phyloP scores from a whole-genome alignment of 2,329 filamentous ascomycete species.

The Phoma sp. region DNA sequence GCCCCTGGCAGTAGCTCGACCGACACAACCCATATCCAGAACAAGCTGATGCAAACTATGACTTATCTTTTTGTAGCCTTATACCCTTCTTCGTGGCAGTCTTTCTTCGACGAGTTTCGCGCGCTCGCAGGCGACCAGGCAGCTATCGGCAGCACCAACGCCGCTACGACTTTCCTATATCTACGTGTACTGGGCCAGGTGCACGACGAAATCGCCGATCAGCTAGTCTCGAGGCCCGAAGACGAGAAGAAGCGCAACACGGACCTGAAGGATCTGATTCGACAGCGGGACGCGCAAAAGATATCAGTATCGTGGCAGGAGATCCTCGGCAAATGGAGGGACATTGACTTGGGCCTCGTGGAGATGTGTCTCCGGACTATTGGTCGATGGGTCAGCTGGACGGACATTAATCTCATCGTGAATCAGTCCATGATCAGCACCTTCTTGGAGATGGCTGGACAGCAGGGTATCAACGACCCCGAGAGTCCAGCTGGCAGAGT shows the following conservation, averaged over 20 bases:
- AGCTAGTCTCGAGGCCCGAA: constrained; percentile 78
- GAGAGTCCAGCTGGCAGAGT: constrained; percentile 72
- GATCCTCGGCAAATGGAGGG: constrained; percentile 78
- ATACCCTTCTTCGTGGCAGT: constrained; percentile 85
- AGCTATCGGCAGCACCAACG: constrained; percentile 67
- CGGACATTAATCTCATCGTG: constrained; percentile 92
- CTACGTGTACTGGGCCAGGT: constrained; percentile 86
- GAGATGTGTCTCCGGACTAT: constrained; percentile 92
- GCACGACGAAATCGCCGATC: constrained; percentile 96
- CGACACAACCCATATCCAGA: constrained; percentile 83
- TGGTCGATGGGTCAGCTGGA: constrained; percentile 98
- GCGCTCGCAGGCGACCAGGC: constrained; percentile 72
- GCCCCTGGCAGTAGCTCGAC: constrained; percentile 63
- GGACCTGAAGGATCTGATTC: constrained; percentile 87
- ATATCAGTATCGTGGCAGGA: constrained; percentile 92
- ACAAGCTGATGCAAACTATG: constrained; percentile 95
- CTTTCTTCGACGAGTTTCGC: constrained; percentile 89
- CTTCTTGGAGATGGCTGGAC: constrained; percentile 86
- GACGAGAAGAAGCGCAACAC: constrained; percentile 85
- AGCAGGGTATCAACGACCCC: constrained; percentile 63
- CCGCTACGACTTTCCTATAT: constrained; percentile 81
- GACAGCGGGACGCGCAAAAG: constrained; percentile 85
- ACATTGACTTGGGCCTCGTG: constrained; percentile 71
- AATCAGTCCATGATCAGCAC: constrained; percentile 80
- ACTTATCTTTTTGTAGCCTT: constrained; percentile 90